Base-by-base conservation (phyloP, 73 alveolate species). In the Paramecium sonneborni region DNA sequence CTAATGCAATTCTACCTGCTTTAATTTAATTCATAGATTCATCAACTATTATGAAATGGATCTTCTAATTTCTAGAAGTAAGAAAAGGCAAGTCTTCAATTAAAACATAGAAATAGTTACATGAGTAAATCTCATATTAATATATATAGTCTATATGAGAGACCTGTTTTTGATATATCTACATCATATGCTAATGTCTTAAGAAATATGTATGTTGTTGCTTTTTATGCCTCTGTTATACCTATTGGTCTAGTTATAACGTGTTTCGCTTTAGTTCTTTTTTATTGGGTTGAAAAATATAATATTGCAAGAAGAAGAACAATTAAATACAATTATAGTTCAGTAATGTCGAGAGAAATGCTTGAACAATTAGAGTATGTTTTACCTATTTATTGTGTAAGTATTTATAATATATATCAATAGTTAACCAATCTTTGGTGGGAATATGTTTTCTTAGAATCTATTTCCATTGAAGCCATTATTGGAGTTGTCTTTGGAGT, bases 221-320 rank as follows among this genome's bases (percentile, higher is more conserved):
- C 94, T 1, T 88, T 88, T 37, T 88, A 88, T 38, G 85, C 94
- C 0, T 57, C 94, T 6, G 74, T 88, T 20, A 62, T 88, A 24
- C 94, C 94, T 18, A 15, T 88, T 11, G 94, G 94, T 41, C 28
- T 88, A 3, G 85, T 88, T 1, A 44, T 69, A 24, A 57, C 89
- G 8, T 57, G 85, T 76, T 18, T 88, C 9, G 94, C 91, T 28
- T 69, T 88, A 14, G 21, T 88, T 1, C 48, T 52, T 10, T 57
- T 39, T 11, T 88, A 88, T 70, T 88, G 94, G 94, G 94, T 88
- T 52, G 94, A 88, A 28, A 88, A 88, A 44, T 67, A 39, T 39
- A 88, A 88, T 72, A 88, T 88, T 6, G 70, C 87, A 2, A 88
- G 90, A 68, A 88, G 94, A 88, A 88, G 87, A 69, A 43, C 91